A percentile compares a stretch with the other conserved stretches of the same genome.
phyloP scores from a whole-genome alignment of 176 grass and related monocot genomes.

The Microstegium vimineum region DNA sequence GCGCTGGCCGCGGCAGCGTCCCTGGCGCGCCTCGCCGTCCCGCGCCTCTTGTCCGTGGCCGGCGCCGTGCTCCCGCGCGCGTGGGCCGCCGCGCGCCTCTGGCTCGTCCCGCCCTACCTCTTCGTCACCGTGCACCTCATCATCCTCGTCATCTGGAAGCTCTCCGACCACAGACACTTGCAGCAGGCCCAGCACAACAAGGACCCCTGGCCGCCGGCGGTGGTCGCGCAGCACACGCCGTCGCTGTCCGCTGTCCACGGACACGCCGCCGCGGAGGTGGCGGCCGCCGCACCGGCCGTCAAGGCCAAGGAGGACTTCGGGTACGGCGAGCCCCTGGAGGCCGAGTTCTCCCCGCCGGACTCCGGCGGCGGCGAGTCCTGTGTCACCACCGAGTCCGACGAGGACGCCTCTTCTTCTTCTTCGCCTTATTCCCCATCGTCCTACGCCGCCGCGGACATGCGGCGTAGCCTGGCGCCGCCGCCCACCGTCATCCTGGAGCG shows the following conservation, averaged over 20 bases:
- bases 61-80: constrained; percentile 30
- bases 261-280: not conserved
- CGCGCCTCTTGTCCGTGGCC: constrained; percentile 33
- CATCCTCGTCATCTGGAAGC: constrained; percentile 97
- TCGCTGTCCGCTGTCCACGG: not conserved
- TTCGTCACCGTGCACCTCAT: constrained; percentile 90
- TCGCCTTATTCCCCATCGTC: not conserved
- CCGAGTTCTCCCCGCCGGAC: constrained; percentile 16
- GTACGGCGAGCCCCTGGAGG: not conserved
- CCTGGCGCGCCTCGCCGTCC: constrained; percentile 28
- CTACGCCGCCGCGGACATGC: not conserved
- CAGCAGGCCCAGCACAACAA: constrained; percentile 3
- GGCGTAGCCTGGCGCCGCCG: constrained; percentile 7
- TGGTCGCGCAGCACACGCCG: not conserved
- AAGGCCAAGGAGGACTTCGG: not conserved
- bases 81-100: constrained; percentile 38
- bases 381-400: constrained; percentile 58
- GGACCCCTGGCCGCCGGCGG: constrained; percentile 19
- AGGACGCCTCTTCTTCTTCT: constrained; percentile 20
- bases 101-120: constrained; percentile 69
- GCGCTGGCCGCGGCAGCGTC: constrained; percentile 24
- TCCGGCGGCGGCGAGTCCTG: constrained; percentile 54
- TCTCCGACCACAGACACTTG: constrained; percentile 69
- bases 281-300: not conserved
- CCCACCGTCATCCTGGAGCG: not conserved